Base-by-base conservation (phyloP, 306 rosid species). In the Carpinus fangiana region DNA sequence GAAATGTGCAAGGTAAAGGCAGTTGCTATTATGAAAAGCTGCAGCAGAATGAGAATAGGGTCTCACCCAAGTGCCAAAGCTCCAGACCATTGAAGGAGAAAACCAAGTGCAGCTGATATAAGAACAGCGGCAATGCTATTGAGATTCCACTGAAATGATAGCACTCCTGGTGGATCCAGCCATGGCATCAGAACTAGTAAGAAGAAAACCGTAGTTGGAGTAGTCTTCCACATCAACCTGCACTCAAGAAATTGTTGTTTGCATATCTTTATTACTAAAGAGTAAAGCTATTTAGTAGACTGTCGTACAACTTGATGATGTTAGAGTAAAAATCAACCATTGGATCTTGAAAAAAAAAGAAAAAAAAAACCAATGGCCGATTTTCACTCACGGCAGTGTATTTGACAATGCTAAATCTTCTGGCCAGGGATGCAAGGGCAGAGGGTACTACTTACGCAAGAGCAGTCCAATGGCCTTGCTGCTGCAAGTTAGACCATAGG, bases 71-170 rank as follows among this genome's bases (percentile, higher is more conserved):
- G 92, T 57, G 98, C 96, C 84, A 93, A 84, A 47, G 99, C 99
- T 62, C 99, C 99, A 51, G 99, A 95, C 98, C 99, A 95, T 53
- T 95, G 97, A 65, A 95, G 86, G 83, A 95, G 96, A 82, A 95
- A 95, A 62, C 99, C 99, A 70, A 93, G 97, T 12, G 89, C 79
- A 73, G 98, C 97, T 3, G 98, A 95, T 67, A 85, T 68, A 14
- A 95, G 71, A 85, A 95, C 60, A 0, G 97, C 91, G 36, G 86
- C 57, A 64, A 87, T 20, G 75, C 84, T 95, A 75, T 81, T 83
- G 46, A 85, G 66, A 84, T 95, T 75, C 98, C 99, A 95, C 48
- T 86, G 80, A 83, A 95, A 95, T 28, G 91, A 84, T 53, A 95
- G 67, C 7, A 91, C 87, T 82, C 99, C 99, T 41, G 99, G 99